phyloP scores from a whole-genome alignment of 106 monocot species.

The Allium sativum region DNA sequence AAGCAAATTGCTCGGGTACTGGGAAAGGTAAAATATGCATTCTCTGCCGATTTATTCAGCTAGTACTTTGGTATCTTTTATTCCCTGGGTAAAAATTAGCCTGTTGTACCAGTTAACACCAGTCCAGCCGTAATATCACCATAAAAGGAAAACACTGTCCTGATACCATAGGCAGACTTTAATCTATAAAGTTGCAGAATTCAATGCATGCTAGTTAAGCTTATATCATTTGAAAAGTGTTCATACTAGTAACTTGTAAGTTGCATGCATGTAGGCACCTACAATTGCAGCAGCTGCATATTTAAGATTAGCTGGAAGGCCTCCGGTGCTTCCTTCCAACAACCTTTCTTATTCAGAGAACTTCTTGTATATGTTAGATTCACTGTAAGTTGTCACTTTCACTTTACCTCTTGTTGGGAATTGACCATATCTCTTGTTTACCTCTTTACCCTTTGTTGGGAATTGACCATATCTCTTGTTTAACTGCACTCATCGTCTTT shows the following conservation, averaged over 20 bases:
- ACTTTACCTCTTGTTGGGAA: background rate
- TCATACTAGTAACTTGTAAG: background rate
- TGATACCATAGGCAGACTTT: no score
- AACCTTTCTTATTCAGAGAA: conserved; percentile 91
- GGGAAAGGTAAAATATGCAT: conserved; percentile 53
- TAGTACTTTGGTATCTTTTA: no score
- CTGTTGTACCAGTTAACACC: no score
- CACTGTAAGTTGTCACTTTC: conserved; percentile 51
- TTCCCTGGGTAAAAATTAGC: no score
- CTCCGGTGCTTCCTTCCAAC: conserved; percentile 76
- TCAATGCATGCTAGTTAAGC: no score
- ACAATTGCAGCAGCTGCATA: conserved; percentile 96
- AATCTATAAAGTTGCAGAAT: no score
- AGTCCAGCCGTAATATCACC: no score
- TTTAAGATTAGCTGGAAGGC: conserved; percentile 83
- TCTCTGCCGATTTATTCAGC: background rate
- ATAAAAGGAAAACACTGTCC: no score
- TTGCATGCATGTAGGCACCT: conserved; percentile 50
- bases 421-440: background rate
- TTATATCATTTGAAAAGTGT: background rate
- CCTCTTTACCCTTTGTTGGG: no score
- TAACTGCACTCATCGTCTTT: background rate
- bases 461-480: no score
- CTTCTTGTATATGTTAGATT: conserved; percentile 94
- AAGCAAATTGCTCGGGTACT: conserved; percentile 86